phyloP scores from a whole-genome alignment of 2,329 filamentous ascomycete species.

The Blastomyces emzantsi region DNA sequence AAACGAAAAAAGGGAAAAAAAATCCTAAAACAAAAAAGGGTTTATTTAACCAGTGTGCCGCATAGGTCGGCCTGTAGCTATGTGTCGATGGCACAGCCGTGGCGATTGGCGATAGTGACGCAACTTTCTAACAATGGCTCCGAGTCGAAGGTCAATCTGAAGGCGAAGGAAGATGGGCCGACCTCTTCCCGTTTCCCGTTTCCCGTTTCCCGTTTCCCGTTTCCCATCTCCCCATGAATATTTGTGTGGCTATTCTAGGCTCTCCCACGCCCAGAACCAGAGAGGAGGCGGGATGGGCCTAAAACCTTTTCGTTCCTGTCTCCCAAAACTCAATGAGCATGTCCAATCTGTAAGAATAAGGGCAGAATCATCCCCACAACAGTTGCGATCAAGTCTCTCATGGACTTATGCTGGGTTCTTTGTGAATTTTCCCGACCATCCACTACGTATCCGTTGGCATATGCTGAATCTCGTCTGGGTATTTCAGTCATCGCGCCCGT shows the following conservation, averaged over 20 bases:
- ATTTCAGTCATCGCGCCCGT: conserved; percentile 27
- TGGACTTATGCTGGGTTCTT: conserved; percentile 31
- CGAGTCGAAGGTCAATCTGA: neutral
- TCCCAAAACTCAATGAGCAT: conserved; percentile 31
- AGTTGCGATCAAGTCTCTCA: conserved; percentile 39
- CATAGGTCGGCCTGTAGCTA: too few relatives aligned
- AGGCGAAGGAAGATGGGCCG: neutral
- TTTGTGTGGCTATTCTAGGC: neutral
- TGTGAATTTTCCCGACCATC: conserved; percentile 30
- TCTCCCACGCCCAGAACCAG: neutral
- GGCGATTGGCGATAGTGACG: neutral
- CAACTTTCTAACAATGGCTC: neutral
- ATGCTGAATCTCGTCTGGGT: conserved; percentile 23
- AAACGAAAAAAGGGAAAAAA: neutral
- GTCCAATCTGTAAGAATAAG: conserved; percentile 40
- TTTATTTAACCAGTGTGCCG: neutral
- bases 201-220: neutral
- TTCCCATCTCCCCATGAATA: neutral
- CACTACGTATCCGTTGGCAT: conserved; percentile 34
- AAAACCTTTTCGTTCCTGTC: neutral
- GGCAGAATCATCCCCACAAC: conserved; percentile 42
- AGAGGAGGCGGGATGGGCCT: neutral
- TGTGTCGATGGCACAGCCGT: neutral
- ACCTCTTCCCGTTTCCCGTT: neutral
- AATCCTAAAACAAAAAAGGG: neutral